Conservation (phyloP, 1,284 basidiomycete genomes). For the Leccinum colubrinum region DNA sequence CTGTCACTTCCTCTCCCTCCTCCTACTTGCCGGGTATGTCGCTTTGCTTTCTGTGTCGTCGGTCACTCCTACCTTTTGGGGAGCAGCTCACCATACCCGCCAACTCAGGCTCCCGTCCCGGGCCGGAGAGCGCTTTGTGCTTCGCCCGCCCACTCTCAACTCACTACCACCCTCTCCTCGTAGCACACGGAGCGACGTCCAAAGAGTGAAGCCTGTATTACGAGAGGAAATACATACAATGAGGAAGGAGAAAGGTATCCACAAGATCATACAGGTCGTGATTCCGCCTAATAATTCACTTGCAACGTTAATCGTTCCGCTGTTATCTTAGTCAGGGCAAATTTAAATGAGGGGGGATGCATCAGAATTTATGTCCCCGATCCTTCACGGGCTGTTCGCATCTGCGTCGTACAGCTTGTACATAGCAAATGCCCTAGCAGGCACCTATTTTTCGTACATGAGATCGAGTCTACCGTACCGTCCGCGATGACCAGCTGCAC, state of each 20-base stretch:
- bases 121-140: too few species aligned
- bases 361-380: not conserved
- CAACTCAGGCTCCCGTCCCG: too few species aligned
- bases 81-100: too few species aligned
- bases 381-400: not conserved
- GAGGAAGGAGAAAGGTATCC: not conserved
- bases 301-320: not conserved
- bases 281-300: not conserved
- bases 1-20: too few species aligned
- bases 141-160: too few species aligned
- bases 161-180: too few species aligned
- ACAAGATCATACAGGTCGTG: not conserved
- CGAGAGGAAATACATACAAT: too few species aligned
- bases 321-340: not conserved
- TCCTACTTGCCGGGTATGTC: too few species aligned
- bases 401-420: slow-evolving; percentile 17
- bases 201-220: too few species aligned
- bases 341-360: not conserved
- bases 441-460: slow-evolving; percentile 23
- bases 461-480: slow-evolving; percentile 21
- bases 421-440: slow-evolving; percentile 18
- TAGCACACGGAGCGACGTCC: too few species aligned
- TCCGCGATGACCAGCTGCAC: not conserved
- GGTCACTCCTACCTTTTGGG: too few species aligned
- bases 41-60: too few species aligned